Evolutionary conservation across 2,329 filamentous ascomycete species (phyloP).

Genomic region (Fusarium xyrophilum): DNA sequence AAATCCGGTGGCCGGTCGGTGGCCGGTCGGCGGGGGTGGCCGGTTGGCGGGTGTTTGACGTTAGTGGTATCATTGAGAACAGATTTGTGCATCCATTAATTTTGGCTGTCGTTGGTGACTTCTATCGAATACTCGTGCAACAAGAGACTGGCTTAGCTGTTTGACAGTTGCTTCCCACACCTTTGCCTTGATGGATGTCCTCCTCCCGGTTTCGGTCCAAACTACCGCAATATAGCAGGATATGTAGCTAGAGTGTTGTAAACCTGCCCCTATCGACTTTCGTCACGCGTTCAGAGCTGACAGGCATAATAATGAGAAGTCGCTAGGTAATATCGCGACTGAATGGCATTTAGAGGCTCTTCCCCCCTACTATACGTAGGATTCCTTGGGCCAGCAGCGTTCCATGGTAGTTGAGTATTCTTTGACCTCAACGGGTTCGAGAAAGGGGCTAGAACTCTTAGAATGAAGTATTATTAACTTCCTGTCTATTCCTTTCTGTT

Average conservation of each 20-base stretch:
- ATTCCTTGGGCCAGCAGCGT: constrained; percentile 2
- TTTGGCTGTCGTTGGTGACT: background rate
- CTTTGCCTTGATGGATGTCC: background rate
- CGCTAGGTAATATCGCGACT: constrained; percentile 4
- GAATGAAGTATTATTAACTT: background rate
- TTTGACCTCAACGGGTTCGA: background rate
- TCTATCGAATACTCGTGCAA: background rate
- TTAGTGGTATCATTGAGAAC: background rate
- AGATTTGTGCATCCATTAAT: background rate
- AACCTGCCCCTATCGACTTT: background rate
- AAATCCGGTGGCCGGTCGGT: no score
- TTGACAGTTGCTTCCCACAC: background rate
- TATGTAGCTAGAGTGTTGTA: background rate
- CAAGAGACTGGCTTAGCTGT: background rate
- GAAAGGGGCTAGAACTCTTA: background rate
- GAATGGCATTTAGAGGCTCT: background rate
- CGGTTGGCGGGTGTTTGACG: no score
- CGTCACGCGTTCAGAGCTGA: background rate
- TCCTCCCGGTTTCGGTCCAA: background rate
- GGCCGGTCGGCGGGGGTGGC: no score
- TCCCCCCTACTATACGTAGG: background rate
- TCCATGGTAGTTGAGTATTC: background rate
- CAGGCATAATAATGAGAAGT: background rate
- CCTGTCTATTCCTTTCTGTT: background rate
- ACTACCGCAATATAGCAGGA: background rate